Conservation (phyloP, 805 yeast species). For the Saccharomycopsis fibuligera region DNA sequence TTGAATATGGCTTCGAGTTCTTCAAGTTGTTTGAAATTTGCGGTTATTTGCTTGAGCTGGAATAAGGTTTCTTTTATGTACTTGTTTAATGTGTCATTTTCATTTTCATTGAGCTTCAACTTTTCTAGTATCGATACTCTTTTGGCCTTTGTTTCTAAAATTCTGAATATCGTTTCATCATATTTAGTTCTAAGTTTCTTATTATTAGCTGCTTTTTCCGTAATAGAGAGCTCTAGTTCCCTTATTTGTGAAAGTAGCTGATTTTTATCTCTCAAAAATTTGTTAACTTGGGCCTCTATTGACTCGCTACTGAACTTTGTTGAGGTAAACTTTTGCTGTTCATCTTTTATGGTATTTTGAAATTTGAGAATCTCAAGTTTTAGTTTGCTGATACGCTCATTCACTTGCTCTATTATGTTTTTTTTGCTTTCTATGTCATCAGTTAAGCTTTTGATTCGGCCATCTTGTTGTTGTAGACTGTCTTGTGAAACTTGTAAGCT, state of each 20-base stretch:
- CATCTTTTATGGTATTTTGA: neutral
- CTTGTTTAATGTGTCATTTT: slow-evolving; percentile 14
- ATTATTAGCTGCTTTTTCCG: neutral
- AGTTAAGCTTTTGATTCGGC: neutral
- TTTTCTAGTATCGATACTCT: slow-evolving; percentile 12
- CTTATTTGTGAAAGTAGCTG: neutral
- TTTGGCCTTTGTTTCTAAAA: slow-evolving; percentile 18
- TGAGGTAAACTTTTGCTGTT: neutral
- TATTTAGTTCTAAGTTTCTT: slow-evolving; percentile 2
- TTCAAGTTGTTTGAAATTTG: neutral
- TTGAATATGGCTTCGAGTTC: neutral
- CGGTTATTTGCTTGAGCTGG: neutral
- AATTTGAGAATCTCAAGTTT: slow-evolving; percentile 1
- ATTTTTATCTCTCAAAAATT: neutral
- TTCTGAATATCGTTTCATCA: slow-evolving; percentile 15
- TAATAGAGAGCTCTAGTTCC: neutral
- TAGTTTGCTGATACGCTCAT: neutral
- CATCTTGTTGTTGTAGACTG: neutral
- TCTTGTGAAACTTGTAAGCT: no score
- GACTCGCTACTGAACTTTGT: neutral
- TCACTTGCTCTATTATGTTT: neutral
- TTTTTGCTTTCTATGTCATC: neutral
- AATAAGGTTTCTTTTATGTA: slow-evolving; percentile 1
- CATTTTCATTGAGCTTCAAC: slow-evolving; percentile 12
- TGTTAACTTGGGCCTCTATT: neutral